phyloP scores from a whole-genome alignment of 805 yeast genomes.

The Gaillardinia entomophila region DNA sequence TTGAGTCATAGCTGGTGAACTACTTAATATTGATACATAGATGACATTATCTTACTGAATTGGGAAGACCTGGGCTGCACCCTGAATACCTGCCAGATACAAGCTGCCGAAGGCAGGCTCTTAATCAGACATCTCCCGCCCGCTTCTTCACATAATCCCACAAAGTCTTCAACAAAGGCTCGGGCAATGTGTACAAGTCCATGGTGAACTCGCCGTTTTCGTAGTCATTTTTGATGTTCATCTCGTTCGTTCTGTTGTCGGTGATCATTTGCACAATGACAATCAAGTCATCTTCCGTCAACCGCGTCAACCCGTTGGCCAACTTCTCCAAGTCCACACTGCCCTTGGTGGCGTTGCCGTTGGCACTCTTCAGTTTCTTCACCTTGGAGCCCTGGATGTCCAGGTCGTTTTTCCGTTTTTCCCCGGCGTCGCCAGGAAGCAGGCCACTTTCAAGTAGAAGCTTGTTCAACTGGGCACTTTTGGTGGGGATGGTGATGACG shows the following conservation, averaged over 20 bases:
- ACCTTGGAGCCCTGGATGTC: conserved; percentile 26
- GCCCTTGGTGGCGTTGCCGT: conserved; percentile 56
- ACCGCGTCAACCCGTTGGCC: conserved; percentile 83
- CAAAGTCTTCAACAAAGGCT: conserved; percentile 79
- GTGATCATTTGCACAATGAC: conserved; percentile 97
- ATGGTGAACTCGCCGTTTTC: conserved; percentile 97
- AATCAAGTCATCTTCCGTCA: conserved; percentile 86
- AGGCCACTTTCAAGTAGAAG: conserved; percentile 78
- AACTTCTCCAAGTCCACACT: conserved; percentile 82
- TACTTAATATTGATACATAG: no score
- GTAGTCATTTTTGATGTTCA: conserved; percentile 92
- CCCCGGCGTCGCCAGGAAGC: conserved; percentile 48
- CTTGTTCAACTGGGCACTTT: conserved; percentile 61
- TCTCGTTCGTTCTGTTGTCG: conserved; percentile 89
- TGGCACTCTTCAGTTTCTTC: conserved; percentile 47
- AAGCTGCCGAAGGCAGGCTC: conserved; percentile 5
- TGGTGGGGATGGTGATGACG: conserved; percentile 68
- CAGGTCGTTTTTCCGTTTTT: conserved; percentile 22
- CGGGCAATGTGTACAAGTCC: conserved; percentile 92
- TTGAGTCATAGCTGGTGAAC: no score
- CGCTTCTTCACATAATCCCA: conserved; percentile 92
- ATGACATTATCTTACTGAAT: no score
- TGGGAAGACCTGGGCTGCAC: no score
- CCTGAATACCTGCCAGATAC: no score
- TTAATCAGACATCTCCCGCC: conserved; percentile 19